phyloP scores from a whole-genome alignment of 257 asterid species.

The Parsonsia alboflavescens region DNA sequence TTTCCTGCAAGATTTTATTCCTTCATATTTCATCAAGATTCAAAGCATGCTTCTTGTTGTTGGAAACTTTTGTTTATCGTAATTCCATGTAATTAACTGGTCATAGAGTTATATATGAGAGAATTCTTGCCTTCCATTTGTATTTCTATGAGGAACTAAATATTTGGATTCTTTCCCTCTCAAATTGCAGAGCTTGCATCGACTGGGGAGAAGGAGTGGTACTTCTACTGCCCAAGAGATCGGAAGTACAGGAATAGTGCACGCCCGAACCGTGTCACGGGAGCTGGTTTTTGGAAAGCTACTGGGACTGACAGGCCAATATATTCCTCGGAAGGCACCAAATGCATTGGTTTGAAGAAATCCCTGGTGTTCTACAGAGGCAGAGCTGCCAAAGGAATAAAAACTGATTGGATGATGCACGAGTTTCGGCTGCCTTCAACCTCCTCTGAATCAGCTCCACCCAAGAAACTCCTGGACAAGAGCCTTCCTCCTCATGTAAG shows the following conservation, averaged over 20 bases:
- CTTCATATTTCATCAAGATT: neutral
- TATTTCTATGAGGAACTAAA: neutral
- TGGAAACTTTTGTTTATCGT: too few species aligned
- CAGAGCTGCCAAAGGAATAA: constrained; percentile 69
- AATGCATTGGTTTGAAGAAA: constrained; percentile 68
- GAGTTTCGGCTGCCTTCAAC: constrained; percentile 63
- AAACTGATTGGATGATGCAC: constrained; percentile 91
- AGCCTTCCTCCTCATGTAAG: constrained; percentile 47
- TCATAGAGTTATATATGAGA: neutral
- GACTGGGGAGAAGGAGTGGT: constrained; percentile 75
- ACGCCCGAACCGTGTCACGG: constrained; percentile 68
- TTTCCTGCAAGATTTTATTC: neutral
- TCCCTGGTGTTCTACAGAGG: constrained; percentile 74
- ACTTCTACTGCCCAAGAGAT: constrained; percentile 75
- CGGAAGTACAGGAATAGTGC: constrained; percentile 68
- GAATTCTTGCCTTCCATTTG: neutral
- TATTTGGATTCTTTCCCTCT: neutral
- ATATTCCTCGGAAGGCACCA: constrained; percentile 52
- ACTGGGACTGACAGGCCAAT: constrained; percentile 79
- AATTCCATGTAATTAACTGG: too few species aligned
- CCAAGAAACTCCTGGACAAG: constrained; percentile 43
- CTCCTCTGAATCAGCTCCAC: constrained; percentile 29
- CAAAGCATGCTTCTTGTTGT: neutral
- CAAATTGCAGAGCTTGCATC: constrained; percentile 41
- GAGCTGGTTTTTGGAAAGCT: constrained; percentile 79